Conservation (phyloP, 805 yeast genomes). For the Saccharomycopsis synnaedendra region DNA sequence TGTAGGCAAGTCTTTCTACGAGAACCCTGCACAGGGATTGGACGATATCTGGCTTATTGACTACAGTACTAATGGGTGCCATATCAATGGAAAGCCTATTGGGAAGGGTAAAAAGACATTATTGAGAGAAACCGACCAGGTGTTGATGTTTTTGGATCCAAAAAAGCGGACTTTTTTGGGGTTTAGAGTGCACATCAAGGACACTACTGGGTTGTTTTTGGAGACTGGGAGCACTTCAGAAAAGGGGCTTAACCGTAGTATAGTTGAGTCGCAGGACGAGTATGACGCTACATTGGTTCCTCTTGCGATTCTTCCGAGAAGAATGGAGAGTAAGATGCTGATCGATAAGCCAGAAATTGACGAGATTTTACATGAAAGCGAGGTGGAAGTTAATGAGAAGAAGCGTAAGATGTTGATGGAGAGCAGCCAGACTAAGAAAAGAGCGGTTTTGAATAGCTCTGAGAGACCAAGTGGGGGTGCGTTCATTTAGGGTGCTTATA, state of each 20-base stretch:
- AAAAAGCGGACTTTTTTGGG: slow-evolving; percentile 39
- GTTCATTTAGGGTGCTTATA: too few relatives aligned
- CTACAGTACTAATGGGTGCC: slow-evolving; percentile 70
- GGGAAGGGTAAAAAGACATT: slow-evolving; percentile 53
- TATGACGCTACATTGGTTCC: slow-evolving; percentile 3
- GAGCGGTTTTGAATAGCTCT: slow-evolving; percentile 11
- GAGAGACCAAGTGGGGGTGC: not conserved
- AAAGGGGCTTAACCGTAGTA: slow-evolving; percentile 1
- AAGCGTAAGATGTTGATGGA: not conserved
- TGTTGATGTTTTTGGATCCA: slow-evolving; percentile 57
- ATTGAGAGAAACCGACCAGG: slow-evolving; percentile 51
- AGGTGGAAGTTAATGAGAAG: not conserved
- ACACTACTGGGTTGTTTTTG: slow-evolving; percentile 48
- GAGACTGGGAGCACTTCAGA: slow-evolving; percentile 13
- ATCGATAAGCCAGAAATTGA: not conserved
- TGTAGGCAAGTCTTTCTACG: slow-evolving; percentile 42
- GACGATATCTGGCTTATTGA: slow-evolving; percentile 77
- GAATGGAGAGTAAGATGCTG: too few relatives aligned
- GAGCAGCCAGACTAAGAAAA: slow-evolving; percentile 8
- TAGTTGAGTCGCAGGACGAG: slow-evolving; percentile 14
- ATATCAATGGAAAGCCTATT: slow-evolving; percentile 46
- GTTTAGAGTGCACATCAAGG: slow-evolving; percentile 41
- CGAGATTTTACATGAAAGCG: not conserved
- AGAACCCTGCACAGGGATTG: slow-evolving; percentile 62
- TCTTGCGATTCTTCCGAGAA: not conserved